Conservation (phyloP, 2,329 filamentous ascomycete genomes). For the Monosporascus sp. region DNA sequence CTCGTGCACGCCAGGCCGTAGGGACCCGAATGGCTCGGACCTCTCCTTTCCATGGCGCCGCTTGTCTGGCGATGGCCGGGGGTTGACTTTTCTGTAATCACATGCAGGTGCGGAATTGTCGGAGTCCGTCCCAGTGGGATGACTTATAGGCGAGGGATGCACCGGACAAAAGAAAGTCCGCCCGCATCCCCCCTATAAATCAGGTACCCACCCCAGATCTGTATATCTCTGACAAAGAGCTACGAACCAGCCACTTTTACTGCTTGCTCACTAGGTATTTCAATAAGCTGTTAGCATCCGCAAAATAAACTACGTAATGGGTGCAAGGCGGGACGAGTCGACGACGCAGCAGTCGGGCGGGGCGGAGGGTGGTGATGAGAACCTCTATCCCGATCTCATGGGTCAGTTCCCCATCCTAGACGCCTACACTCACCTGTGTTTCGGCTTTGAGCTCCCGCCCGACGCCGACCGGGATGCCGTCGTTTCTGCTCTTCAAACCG, state of each 20-base stretch:
- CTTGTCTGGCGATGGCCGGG: neutral
- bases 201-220: too few species aligned
- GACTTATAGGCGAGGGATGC: too few species aligned
- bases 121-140: too few species aligned
- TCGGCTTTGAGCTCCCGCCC: neutral
- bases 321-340: neutral
- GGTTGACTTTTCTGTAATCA: neutral
- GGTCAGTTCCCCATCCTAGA: constrained; percentile 3
- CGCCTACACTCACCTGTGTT: neutral
- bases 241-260: too few species aligned
- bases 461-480: neutral
- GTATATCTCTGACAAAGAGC: too few species aligned
- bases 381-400: neutral
- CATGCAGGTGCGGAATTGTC: too few species aligned
- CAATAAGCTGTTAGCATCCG: too few species aligned
- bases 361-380: too few species aligned
- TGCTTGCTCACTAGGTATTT: too few species aligned
- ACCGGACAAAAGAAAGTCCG: too few species aligned
- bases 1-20: constrained; percentile 18
- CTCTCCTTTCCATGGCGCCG: constrained; percentile 5
- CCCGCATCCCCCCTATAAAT: too few species aligned
- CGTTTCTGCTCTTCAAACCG: neutral
- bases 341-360: too few species aligned
- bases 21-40: constrained; percentile 4
- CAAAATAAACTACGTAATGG: neutral